A percentile compares a stretch with the other conserved stretches of the same genome.
Evolutionary conservation across 176 grass and related monocot species (phyloP).

Genomic region (Bromus sterilis): DNA sequence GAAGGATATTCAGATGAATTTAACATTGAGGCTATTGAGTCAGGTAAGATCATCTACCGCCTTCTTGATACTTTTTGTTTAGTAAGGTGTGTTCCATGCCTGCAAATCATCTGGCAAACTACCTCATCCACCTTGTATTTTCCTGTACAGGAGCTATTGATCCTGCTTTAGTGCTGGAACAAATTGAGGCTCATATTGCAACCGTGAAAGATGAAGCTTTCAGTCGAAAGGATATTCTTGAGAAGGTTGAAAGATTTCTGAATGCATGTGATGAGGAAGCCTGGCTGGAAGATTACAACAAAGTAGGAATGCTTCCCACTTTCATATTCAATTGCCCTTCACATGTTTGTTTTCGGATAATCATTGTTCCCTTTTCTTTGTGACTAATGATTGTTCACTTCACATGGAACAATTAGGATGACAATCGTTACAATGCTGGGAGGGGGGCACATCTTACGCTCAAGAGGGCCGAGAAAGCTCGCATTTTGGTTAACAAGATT

Average conservation of each 20-base stretch:
- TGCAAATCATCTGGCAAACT: not conserved
- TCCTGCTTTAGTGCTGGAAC: conserved; percentile 69
- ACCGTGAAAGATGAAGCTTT: conserved; percentile 85
- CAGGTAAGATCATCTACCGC: conserved; percentile 37
- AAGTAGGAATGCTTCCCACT: conserved; percentile 37
- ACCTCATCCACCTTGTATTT: not conserved
- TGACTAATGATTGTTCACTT: not conserved
- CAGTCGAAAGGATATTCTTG: conserved; percentile 88
- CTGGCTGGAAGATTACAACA: conserved; percentile 95
- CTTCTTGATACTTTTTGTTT: not conserved
- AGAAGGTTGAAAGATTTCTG: conserved; percentile 85
- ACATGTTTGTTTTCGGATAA: not conserved
- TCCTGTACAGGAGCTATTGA: conserved; percentile 56
- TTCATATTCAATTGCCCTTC: not conserved
- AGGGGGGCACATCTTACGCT: conserved; percentile 79
- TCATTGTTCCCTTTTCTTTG: not conserved
- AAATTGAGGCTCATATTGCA: conserved; percentile 72
- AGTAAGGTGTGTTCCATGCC: not conserved
- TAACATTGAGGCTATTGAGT: conserved; percentile 70
- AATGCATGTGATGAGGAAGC: conserved; percentile 84
- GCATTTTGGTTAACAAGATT: conserved; percentile 79
- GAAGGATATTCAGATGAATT: conserved; percentile 57
- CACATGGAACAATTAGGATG: conserved; percentile 53
- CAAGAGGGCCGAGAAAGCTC: conserved; percentile 88
- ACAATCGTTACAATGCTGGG: conserved; percentile 85